These are phyloP conservation scores for Pythium biforme DNA, from an alignment of 352 stramenopile genomes.

Conservation along the genomic window DNA sequence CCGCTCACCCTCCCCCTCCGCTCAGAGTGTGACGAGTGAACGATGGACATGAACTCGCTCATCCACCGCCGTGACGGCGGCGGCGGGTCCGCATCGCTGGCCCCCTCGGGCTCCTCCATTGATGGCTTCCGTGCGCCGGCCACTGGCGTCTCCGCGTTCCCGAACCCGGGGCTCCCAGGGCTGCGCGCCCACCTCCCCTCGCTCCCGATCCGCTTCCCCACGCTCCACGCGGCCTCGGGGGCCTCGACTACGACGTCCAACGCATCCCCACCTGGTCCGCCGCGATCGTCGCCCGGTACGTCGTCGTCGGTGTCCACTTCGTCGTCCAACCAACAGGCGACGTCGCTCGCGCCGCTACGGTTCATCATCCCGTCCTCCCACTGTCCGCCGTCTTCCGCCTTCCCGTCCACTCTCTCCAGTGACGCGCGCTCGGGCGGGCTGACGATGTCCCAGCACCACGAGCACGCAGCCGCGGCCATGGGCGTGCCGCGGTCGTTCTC, in stretches of 20 bases:
- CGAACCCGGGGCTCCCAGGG: conserved; percentile 31
- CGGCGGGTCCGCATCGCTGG: background rate
- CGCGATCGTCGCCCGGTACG: background rate
- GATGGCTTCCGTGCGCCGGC: conserved; percentile 30
- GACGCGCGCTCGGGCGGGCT: conserved; percentile 11
- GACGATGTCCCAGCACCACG: conserved; percentile 13
- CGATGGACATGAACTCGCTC: conserved; percentile 78
- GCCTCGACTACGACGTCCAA: background rate
- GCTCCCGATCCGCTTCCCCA: conserved; percentile 42
- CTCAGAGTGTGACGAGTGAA: conserved; percentile 17
- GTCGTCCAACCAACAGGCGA: conserved; percentile 31
- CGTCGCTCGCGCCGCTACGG: conserved; percentile 61
- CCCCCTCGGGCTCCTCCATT: conserved; percentile 4
- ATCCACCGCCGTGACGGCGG: conserved; percentile 38
- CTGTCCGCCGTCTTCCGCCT: conserved; percentile 32
- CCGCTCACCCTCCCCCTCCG: conserved; percentile 4
- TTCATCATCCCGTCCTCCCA: conserved; percentile 77
- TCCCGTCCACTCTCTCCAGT: conserved; percentile 9
- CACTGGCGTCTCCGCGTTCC: conserved; percentile 31
- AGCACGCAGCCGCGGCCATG: conserved; percentile 2
- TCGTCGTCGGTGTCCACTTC: conserved; percentile 12
- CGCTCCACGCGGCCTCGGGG: conserved; percentile 25
- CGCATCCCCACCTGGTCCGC: conserved; percentile 5
- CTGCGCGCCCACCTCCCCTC: conserved; percentile 46
- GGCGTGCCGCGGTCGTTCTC: conserved; percentile 14